Base-by-base conservation (phyloP, 2,329 filamentous ascomycete species). In the Diaporthe destruens region DNA sequence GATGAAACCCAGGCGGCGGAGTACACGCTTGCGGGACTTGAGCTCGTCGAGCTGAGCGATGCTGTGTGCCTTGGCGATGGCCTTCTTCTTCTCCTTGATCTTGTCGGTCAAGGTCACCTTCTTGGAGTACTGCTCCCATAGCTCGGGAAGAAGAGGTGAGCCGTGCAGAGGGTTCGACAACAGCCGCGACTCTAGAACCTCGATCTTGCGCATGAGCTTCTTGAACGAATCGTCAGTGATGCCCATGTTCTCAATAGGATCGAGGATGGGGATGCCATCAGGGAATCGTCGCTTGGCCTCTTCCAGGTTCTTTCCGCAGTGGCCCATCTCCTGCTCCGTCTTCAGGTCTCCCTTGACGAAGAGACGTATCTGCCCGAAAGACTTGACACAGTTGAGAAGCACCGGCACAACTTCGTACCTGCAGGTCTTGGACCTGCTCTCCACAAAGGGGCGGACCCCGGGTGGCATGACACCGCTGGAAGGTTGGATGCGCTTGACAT, bases 201-300 rank as follows among this genome's bases (percentile, higher is more conserved):
- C 96, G 74, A 99, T 98, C 89, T 98, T 98, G 82, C 95, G 86
- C 71, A 98, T 88, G 5, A 98, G 89, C 80, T 95, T 94, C 86
- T 97, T 98, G 85, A 99, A 98, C 0, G 91, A 91, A 1, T 98
- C 95, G 78, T 98, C 96, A 5, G 88, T 92, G 78, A 99, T 98
- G 36, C 91, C 89, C 96, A 99, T 98, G 79, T 98, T 95, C 81
- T 98, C 95, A 51, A 99, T 92, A 0, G 96, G 96, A 78, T 99
- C 96, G 23, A 99, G 85, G 8, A 95, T 87, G 3, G 96, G 93
- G 71, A 99, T 85, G 3, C 96, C 96, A 79, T 99, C 96, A 0
- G 95, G 95, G 84, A 99, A 98, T 34, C 96, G 92, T 76, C 91
- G 91, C 82, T 93, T 89, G 20, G 97, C 92, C 81, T 98, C 96